Evolutionary conservation across 768 basidiomycete genomes (phyloP).

Genomic region (Lyophyllum decastes): DNA sequence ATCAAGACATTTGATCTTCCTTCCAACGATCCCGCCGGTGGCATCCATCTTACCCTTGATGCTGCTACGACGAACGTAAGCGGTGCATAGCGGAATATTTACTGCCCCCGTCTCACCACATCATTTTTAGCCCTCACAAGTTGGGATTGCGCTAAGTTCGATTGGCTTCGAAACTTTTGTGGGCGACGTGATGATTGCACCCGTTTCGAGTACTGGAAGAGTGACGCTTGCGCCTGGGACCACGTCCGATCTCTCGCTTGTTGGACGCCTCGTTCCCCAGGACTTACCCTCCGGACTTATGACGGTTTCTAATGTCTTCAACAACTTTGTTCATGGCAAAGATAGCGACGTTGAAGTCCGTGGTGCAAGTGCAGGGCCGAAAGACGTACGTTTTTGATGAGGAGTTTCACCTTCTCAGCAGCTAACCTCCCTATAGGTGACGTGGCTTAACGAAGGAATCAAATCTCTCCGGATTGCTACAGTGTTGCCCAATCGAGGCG

Average conservation of each 20-base stretch:
- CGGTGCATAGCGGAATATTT: not conserved
- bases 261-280: slow-evolving; percentile 69
- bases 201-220: slow-evolving; percentile 47
- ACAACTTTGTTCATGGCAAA: slow-evolving; percentile 68
- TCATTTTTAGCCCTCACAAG: slow-evolving; percentile 62
- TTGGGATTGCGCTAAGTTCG: slow-evolving; percentile 63
- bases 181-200: slow-evolving; percentile 55
- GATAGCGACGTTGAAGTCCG: slow-evolving; percentile 60
- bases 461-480: slow-evolving; percentile 59
- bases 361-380: slow-evolving; percentile 59
- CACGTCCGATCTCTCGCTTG: slow-evolving; percentile 52
- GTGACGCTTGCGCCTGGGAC: slow-evolving; percentile 58
- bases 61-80: slow-evolving; percentile 61
- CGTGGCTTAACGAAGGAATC: slow-evolving; percentile 75
- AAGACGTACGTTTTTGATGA: slow-evolving; percentile 41
- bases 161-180: slow-evolving; percentile 64
- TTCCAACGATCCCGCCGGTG: slow-evolving; percentile 68
- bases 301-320: slow-evolving; percentile 66
- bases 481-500: slow-evolving; percentile 63
- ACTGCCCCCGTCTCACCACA: not conserved
- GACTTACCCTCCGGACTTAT: slow-evolving; percentile 49
- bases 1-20: slow-evolving; percentile 74
- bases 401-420: slow-evolving; percentile 1
- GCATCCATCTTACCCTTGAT: slow-evolving; percentile 66
- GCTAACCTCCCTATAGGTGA: slow-evolving; percentile 40